These are phyloP conservation scores for Aspergillus avenaceus DNA, from an alignment of 495 filamentous ascomycete species.

Conservation along the genomic window DNA sequence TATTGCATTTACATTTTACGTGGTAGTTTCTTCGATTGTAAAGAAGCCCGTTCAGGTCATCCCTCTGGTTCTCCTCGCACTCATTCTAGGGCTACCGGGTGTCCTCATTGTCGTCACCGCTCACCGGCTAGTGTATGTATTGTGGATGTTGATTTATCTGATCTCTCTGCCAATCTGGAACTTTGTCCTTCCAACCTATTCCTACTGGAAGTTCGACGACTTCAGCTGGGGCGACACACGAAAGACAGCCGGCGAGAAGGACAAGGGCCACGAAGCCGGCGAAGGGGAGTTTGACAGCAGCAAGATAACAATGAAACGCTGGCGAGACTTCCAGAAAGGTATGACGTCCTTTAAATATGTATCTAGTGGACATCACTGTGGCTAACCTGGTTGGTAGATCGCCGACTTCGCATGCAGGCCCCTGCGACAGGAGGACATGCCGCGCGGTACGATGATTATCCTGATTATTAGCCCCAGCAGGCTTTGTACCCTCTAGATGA, in stretches of 20 bases:
- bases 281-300: conserved; percentile 97
- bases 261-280: conserved; percentile 74
- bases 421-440: conserved; percentile 4
- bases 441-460: conserved; percentile 12
- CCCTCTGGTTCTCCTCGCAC: conserved; percentile 80
- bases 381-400: conserved; percentile 12
- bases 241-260: conserved; percentile 90
- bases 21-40: conserved; percentile 85
- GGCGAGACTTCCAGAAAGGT: conserved; percentile 94
- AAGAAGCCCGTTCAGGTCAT: conserved; percentile 82
- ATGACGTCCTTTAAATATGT: conserved; percentile 12
- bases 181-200: conserved; percentile 88
- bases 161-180: conserved; percentile 96
- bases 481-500: neutral
- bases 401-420: conserved; percentile 17
- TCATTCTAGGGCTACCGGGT: conserved; percentile 92
- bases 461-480: conserved; percentile 11
- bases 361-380: neutral
- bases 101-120: conserved; percentile 93
- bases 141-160: conserved; percentile 97
- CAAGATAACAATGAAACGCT: conserved; percentile 98
- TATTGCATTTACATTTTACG: conserved; percentile 94
- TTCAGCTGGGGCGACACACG: conserved; percentile 99
- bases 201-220: conserved; percentile 99
- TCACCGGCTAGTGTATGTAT: conserved; percentile 87